Evolutionary conservation across 1,284 basidiomycete genomes (phyloP).

Genomic region (Gymnopus androsaceus): DNA sequence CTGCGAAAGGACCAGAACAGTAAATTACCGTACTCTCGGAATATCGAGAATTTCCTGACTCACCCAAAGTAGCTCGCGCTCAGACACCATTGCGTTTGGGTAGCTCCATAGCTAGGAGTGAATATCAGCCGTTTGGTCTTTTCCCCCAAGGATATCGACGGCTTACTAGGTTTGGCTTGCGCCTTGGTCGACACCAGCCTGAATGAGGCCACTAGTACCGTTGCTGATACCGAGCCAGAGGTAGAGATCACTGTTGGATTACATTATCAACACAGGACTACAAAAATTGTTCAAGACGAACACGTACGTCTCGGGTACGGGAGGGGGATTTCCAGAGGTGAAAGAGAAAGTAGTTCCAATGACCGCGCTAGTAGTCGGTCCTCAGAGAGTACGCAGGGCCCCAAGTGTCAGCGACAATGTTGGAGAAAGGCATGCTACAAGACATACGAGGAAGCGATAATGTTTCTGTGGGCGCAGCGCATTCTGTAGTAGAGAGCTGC

Average conservation of each 20-base stretch:
- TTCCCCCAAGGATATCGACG: neutral
- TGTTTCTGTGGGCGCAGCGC: neutral
- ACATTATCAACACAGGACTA: neutral
- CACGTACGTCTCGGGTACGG: constrained; percentile 12
- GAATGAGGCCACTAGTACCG: constrained; percentile 17
- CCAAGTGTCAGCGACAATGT: constrained; percentile 15
- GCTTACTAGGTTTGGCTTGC: constrained; percentile 1
- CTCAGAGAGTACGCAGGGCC: constrained; percentile 18
- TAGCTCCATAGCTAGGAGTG: constrained; percentile 15
- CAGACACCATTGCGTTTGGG: constrained; percentile 15
- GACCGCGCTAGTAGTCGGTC: constrained; percentile 14
- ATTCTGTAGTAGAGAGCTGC: neutral
- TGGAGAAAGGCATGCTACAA: neutral
- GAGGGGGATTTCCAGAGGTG: constrained; percentile 16
- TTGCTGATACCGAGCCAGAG: constrained; percentile 18
- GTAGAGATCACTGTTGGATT: constrained; percentile 12
- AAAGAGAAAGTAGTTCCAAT: constrained; percentile 15
- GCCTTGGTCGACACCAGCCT: constrained; percentile 16
- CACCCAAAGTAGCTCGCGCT: constrained; percentile 18
- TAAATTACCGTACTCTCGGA: neutral
- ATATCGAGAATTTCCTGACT: neutral
- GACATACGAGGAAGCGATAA: neutral
- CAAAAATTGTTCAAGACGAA: neutral
- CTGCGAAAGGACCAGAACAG: neutral
- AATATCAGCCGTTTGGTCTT: neutral